Evolutionary conservation across 2,329 filamentous ascomycete genomes (phyloP), one percentile per base, ranked within the genome.

Genomic region (Cercospora sp.): DNA sequence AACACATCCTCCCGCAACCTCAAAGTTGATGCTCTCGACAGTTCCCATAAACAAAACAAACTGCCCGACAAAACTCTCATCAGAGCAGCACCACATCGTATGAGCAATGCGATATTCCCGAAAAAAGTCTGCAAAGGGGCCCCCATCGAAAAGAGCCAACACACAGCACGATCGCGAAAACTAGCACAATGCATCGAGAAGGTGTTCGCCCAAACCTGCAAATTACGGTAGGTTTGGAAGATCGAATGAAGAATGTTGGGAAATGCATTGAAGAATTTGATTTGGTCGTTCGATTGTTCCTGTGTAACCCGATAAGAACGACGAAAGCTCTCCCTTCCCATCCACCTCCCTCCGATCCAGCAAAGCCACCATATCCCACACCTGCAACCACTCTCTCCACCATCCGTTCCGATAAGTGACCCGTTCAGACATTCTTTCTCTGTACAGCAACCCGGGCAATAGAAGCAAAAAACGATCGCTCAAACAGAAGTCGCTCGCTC

Each of bases 391-490:
- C 18, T 13, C 20, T 26, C 12, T 26, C 5, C 20, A 2, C 20
- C 18, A 23, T 7, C 20, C 20, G 3, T 16, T 23, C 45, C 42
- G 1, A 48, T 48, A 18, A 48, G 42, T 42, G 36, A 42, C 16
- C 36, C 16, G 16, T 7, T 42, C 33, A 16, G 5, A 23, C 3
- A 6, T 1, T 13, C 18, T 51, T 6, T 23, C 45, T 51, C 45
- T 23, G 45, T 51, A 51, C 45, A 13, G 20, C 5, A 26, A 26
- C 16, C 20, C 20, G 45, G 45, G 45, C 6, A 12, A 58, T 10
- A 28, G 26, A 58, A 33, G 8, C 13, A 58, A 58, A 58, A 31
- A 58, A 58, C 53, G 23, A 58, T 58, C 53, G 53, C 53, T 58
- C 10, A n/a, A 58, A 58, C n/a, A 30, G 16, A 33, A 31, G 6